Percentiles rank a stretch among this genome's conserved stretches.
Conservation (phyloP, 306 rosid species). For the Cajanus cajan region DNA sequence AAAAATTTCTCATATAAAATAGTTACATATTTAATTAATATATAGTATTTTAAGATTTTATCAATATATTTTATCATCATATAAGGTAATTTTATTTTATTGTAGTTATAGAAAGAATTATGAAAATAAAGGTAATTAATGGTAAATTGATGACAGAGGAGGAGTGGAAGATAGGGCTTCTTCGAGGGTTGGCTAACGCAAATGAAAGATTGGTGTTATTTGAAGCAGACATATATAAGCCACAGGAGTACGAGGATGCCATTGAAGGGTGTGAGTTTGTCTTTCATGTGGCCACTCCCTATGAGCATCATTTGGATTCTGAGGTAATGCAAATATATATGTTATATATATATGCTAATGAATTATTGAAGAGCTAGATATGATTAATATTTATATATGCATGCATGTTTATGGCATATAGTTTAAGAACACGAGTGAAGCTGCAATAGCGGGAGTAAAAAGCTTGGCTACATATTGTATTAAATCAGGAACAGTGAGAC, state of each 20-base stretch:
- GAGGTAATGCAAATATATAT: constrained; percentile 30
- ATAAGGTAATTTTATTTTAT: too few species aligned
- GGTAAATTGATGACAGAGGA: constrained; percentile 34
- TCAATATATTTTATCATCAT: too few species aligned
- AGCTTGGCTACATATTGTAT: constrained; percentile 37
- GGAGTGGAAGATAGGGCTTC: constrained; percentile 34
- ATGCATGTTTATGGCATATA: too few species aligned
- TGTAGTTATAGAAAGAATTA: too few species aligned
- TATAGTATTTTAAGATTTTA: too few species aligned
- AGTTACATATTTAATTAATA: too few species aligned
- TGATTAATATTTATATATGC: not conserved
- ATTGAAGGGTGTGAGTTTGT: constrained; percentile 50
- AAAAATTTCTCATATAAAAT: too few species aligned
- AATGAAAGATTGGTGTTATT: constrained; percentile 38
- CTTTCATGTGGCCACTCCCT: constrained; percentile 52
- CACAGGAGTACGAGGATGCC: constrained; percentile 35
- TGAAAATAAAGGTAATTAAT: too few species aligned
- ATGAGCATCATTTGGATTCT: constrained; percentile 27
- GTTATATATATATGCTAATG: too few species aligned
- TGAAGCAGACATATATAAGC: constrained; percentile 46
- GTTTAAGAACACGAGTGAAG: constrained; percentile 43
- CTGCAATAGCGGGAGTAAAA: constrained; percentile 36
- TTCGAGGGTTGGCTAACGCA: constrained; percentile 41
- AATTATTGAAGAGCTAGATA: too few species aligned
- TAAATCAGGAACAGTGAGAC: constrained; percentile 40